Percentiles rank a stretch among this genome's conserved stretches.
These are phyloP conservation scores for Sordariomycetes sp. DNA, from an alignment of 2,329 filamentous ascomycete species.

Conservation along the genomic window DNA sequence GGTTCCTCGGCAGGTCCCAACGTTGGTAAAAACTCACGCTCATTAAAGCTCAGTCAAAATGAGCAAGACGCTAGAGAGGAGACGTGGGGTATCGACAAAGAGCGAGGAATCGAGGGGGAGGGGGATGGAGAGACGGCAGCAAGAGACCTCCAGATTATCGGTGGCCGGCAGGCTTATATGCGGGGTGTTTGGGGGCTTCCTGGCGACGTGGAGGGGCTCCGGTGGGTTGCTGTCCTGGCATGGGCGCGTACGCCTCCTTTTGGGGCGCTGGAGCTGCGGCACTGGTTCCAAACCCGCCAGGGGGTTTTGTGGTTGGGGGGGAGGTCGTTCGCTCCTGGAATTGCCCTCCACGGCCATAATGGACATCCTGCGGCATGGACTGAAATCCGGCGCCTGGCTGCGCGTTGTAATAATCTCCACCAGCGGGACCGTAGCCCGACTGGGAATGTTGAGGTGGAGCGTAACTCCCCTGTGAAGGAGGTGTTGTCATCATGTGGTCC, in stretches of 20 bases:
- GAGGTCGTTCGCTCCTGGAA: slow-evolving; percentile 2
- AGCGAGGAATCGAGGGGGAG: not conserved
- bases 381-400: not conserved
- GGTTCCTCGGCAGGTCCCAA: not conserved
- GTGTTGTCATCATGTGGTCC: slow-evolving; percentile 5
- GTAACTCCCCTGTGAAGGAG: slow-evolving; percentile 3
- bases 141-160: not conserved
- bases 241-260: not conserved
- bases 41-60: not conserved
- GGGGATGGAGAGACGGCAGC: not conserved
- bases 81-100: not conserved
- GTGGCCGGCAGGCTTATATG: slow-evolving; percentile 1
- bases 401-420: not conserved
- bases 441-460: slow-evolving; percentile 2
- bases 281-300: not conserved
- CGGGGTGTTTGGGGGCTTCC: slow-evolving; percentile 2
- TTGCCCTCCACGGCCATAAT: slow-evolving; percentile 2
- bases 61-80: not conserved
- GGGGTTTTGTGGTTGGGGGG: not conserved
- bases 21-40: not conserved
- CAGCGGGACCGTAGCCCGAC: not conserved
- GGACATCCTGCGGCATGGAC: slow-evolving; percentile 3
- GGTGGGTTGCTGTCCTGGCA: slow-evolving; percentile 3
- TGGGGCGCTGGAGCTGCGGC: not conserved
- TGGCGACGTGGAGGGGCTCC: slow-evolving; percentile 1